Conservation (phyloP, 768 basidiomycete species). For the Serendipita vermifera region DNA sequence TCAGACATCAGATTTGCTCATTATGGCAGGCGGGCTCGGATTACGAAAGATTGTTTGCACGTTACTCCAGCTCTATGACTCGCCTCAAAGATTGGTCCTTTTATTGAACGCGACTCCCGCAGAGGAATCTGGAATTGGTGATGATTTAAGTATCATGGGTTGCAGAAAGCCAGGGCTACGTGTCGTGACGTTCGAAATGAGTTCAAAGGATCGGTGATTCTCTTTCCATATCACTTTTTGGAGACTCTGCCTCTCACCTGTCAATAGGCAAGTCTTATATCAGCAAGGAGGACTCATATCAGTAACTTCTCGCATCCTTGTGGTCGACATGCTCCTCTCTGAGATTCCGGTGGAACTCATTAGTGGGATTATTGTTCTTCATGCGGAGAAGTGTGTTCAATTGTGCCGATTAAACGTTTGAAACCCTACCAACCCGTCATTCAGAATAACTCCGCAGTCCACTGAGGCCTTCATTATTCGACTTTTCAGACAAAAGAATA, state of each 20-base stretch:
- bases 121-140: constrained; percentile 83
- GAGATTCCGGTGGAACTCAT: constrained; percentile 77
- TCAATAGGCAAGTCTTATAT: constrained; percentile 74
- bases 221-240: constrained; percentile 7
- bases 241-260: constrained; percentile 4
- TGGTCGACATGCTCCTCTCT: constrained; percentile 84
- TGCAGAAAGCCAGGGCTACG: constrained; percentile 76
- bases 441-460: constrained; percentile 69
- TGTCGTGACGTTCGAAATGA: constrained; percentile 70
- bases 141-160: constrained; percentile 86
- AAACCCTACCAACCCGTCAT: too few relatives aligned
- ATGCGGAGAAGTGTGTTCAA: constrained; percentile 68
- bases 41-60: constrained; percentile 72
- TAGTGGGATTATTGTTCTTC: constrained; percentile 79
- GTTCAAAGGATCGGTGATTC: constrained; percentile 56
- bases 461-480: constrained; percentile 89
- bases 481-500: constrained; percentile 81
- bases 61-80: constrained; percentile 85
- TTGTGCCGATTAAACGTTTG: background rate
- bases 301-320: constrained; percentile 85
- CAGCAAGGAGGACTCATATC: constrained; percentile 79
- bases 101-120: constrained; percentile 74
- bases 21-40: constrained; percentile 86
- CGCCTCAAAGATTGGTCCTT: constrained; percentile 68
- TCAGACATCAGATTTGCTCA: constrained; percentile 29